These are phyloP conservation scores for Musa acuminata DNA, from an alignment of 176 grass and related monocot species.

Conservation along the genomic window DNA sequence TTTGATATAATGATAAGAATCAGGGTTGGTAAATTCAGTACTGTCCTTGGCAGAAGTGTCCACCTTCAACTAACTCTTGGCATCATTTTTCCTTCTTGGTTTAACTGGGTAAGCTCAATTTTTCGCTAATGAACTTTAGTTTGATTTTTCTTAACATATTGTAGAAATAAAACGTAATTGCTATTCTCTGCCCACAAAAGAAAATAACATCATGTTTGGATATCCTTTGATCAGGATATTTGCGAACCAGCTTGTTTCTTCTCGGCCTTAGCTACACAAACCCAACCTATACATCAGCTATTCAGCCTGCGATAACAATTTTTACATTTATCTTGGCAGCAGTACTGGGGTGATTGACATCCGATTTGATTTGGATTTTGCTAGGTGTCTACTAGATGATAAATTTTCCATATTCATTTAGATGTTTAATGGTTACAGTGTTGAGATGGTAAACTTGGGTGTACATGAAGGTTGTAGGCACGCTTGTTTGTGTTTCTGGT, in stretches of 20 bases:
- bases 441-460: constrained; percentile 56
- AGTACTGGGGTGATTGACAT: constrained; percentile 28
- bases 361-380: background rate
- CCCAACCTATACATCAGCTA: constrained; percentile 53
- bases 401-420: background rate
- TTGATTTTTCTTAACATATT: background rate
- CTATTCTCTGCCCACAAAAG: too few relatives aligned
- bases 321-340: constrained; percentile 65
- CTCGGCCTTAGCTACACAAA: constrained; percentile 66
- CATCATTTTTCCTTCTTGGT: constrained; percentile 67
- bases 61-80: constrained; percentile 35
- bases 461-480: constrained; percentile 54
- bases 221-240: constrained; percentile 42
- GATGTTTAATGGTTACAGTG: background rate
- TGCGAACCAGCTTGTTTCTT: constrained; percentile 76
- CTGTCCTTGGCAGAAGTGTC: constrained; percentile 27
- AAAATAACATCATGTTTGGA: background rate
- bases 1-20: too few relatives aligned
- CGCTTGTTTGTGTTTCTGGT: constrained; percentile 57
- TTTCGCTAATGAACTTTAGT: background rate
- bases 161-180: too few relatives aligned
- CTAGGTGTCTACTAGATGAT: background rate
- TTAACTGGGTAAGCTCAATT: constrained; percentile 43
- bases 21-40: too few relatives aligned
- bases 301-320: constrained; percentile 40